Base-by-base conservation (phyloP, 495 filamentous ascomycete genomes). In the Penicillium manginii region DNA sequence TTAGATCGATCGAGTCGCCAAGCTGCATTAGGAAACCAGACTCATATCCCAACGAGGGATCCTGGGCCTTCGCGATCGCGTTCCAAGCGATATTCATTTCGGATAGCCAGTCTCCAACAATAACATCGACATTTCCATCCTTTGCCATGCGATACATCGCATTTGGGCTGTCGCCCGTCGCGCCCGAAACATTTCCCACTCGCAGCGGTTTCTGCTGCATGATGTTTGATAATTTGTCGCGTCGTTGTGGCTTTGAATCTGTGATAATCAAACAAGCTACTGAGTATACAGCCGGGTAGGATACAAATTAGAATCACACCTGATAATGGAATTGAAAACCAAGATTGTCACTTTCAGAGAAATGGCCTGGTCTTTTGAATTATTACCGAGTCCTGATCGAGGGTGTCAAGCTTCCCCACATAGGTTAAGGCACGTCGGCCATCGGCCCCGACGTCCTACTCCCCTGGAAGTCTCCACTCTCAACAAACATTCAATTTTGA, bases 11-110 rank as follows among this genome's bases (percentile, higher is more conserved):
- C 4, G 51, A 59, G 5, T 58, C 63, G 1, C 32, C 35, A 3
- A 64, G 53, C 39, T 64, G 61, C 7, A 49, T 57, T 9, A 69
- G 47, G 22, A 67, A 63, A 12, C 60, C 60, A 15, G 56, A 49
- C 37, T 68, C 62, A 58, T 66, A 72, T 11, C 59, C 58, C 19
- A 58, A 45, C 14, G 60, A 52, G 22, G 64, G 46, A 55, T 61
- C 46, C 11, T 57, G 33, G 31, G 15, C 11, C 47, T 63, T 66
- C 14, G 60, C 42, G 31, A 63, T 57, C 19, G 57, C 55, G 39
- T 64, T 58, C 60, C 62, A 63, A 8, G 65, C 65, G 19, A 70
- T 61, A 37, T 72, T 72, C 54, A 69, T 62, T 40, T 72, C 65
- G 7, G 68, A 69, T 17, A 69, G 60, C 59, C 68, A 70, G 48